A percentile compares a stretch with the other conserved stretches of the same genome.
Conservation (phyloP, 441 rosid species). For the Melianthus villosus region DNA sequence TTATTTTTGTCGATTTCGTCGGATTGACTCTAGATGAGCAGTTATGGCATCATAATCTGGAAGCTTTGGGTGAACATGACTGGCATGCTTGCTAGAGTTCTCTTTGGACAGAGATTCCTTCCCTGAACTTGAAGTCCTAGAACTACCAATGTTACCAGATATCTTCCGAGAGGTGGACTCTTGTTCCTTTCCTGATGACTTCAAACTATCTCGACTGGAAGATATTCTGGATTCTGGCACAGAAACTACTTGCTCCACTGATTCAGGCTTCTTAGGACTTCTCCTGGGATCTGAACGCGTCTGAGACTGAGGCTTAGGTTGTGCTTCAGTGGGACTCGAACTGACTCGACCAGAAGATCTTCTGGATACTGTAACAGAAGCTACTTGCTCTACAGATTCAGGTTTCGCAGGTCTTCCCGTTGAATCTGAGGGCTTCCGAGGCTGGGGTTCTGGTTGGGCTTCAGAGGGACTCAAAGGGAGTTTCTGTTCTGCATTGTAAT, state of each 20-base stretch:
- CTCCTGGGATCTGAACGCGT: conserved; percentile 10
- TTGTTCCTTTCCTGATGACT: conserved; percentile 15
- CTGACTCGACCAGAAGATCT: conserved; percentile 9
- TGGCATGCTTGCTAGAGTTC: conserved; percentile 24
- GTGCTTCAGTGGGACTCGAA: conserved; percentile 11
- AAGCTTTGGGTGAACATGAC: conserved; percentile 91
- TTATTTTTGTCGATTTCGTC: conserved; percentile 31
- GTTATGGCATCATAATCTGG: conserved; percentile 55
- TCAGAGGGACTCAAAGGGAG: conserved; percentile 13
- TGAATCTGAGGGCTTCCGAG: conserved; percentile 12
- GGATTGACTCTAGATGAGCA: conserved; percentile 39
- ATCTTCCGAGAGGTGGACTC: no score
- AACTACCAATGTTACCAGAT: conserved; percentile 13
- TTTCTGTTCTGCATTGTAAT: conserved; percentile 7
- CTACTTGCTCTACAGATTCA: conserved; percentile 15
- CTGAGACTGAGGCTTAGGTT: conserved; percentile 6
- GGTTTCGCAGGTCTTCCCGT: conserved; percentile 9
- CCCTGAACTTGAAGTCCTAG: conserved; percentile 12
- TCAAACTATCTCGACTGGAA: conserved; percentile 7
- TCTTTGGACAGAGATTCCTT: conserved; percentile 17
- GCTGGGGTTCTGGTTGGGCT: conserved; percentile 7
- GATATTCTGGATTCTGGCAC: conserved; percentile 16
- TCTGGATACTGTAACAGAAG: conserved; percentile 18
- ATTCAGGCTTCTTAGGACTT: conserved; percentile 11
- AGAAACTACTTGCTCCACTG: conserved; percentile 18